Percentiles rank a stretch among this genome's conserved stretches.
phyloP scores from a whole-genome alignment of 2,329 filamentous ascomycete genomes.

The Cryphonectria naterciae region DNA sequence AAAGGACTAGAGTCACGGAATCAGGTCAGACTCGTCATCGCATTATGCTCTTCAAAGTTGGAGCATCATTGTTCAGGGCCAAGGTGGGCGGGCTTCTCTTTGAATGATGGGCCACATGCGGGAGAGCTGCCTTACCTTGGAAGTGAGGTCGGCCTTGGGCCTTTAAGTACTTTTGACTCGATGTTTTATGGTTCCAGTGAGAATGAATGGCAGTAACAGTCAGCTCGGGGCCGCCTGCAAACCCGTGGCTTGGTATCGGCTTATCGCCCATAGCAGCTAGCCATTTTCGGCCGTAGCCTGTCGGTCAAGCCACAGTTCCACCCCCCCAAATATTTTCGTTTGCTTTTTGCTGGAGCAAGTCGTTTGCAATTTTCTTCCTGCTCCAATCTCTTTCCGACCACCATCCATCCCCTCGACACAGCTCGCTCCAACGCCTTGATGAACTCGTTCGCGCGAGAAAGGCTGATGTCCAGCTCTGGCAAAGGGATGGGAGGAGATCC shows the following conservation, averaged over 20 bases:
- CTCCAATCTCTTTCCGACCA: background rate
- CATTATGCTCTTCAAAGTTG: constrained; percentile 17
- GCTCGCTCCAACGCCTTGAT: background rate
- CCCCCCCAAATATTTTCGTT: constrained; percentile 6
- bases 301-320: constrained; percentile 4
- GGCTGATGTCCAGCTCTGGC: background rate
- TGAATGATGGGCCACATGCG: constrained; percentile 19
- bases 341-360: constrained; percentile 1
- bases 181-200: constrained; percentile 12
- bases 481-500: background rate
- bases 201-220: constrained; percentile 7
- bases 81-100: constrained; percentile 8
- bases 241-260: constrained; percentile 10
- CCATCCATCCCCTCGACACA: background rate
- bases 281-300: background rate
- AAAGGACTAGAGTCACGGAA: constrained; percentile 5
- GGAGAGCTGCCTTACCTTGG: constrained; percentile 16
- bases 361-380: constrained; percentile 1
- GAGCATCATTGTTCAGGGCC: constrained; percentile 17
- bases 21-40: constrained; percentile 22
- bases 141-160: constrained; percentile 7
- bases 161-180: constrained; percentile 31
- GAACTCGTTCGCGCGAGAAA: background rate
- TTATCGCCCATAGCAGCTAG: background rate
- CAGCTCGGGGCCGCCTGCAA: constrained; percentile 8